These are phyloP conservation scores for Xylaria nigripes DNA, from an alignment of 495 filamentous ascomycete species.

Conservation along the genomic window DNA sequence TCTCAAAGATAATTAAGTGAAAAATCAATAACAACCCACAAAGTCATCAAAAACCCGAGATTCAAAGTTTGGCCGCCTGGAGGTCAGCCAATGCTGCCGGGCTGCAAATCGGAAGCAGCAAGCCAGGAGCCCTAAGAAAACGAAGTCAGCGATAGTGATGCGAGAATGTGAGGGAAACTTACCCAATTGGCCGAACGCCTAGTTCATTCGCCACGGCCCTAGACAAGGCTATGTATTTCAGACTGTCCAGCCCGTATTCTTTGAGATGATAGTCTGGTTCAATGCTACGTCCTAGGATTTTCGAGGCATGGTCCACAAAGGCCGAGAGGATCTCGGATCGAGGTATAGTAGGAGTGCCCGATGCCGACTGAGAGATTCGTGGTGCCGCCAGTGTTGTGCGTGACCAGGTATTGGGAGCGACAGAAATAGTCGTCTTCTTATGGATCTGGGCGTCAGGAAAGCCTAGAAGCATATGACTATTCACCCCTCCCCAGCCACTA, in stretches of 20 bases:
- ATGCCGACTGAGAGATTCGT: neutral
- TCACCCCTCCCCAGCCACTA: neutral
- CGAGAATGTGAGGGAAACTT: neutral
- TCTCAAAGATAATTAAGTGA: too few relatives aligned
- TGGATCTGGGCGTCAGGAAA: neutral
- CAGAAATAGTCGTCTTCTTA: neutral
- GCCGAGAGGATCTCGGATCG: neutral
- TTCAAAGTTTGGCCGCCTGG: too few relatives aligned
- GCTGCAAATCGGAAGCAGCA: neutral
- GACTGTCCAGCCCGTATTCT: neutral
- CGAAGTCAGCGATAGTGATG: neutral
- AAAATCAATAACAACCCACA: too few relatives aligned
- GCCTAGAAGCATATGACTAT: neutral
- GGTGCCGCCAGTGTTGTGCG: neutral
- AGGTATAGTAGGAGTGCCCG: neutral
- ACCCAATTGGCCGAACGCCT: neutral
- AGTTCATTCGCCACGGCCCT: neutral
- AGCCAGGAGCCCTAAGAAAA: neutral
- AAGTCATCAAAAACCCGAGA: too few relatives aligned
- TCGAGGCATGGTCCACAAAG: neutral
- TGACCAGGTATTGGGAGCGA: neutral
- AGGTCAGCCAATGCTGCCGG: too few relatives aligned
- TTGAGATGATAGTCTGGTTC: neutral
- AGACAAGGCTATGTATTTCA: neutral
- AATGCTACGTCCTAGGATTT: neutral